These are phyloP conservation scores for Aspergillus hortae DNA, from an alignment of 2,329 filamentous ascomycete genomes.

Conservation along the genomic window DNA sequence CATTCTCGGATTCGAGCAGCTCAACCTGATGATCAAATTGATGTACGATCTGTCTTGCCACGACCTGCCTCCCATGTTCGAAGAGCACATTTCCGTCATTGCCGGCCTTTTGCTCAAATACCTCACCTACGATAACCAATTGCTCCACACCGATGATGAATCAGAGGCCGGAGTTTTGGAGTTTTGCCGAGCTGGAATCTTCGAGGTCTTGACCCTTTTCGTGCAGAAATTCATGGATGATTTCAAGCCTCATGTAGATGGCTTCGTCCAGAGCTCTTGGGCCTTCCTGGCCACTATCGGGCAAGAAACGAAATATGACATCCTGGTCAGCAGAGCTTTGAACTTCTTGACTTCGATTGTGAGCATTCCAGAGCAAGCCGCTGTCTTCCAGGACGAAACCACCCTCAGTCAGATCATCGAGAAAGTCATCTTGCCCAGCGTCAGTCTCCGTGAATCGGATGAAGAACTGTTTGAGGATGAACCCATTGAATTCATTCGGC, in stretches of 20 bases:
- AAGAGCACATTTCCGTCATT: slow-evolving; percentile 77
- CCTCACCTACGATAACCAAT: slow-evolving; percentile 79
- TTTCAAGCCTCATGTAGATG: slow-evolving; percentile 73
- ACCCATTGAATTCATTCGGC: slow-evolving; percentile 94
- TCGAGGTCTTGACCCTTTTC: slow-evolving; percentile 84
- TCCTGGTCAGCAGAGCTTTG: slow-evolving; percentile 87
- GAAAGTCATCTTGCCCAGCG: slow-evolving; percentile 91
- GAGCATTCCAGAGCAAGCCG: slow-evolving; percentile 70
- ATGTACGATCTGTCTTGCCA: slow-evolving; percentile 97
- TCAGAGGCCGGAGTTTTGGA: slow-evolving; percentile 80
- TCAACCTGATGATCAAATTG: slow-evolving; percentile 86
- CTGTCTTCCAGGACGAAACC: slow-evolving; percentile 77
- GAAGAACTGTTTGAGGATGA: slow-evolving; percentile 97
- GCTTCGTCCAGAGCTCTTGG: slow-evolving; percentile 90
- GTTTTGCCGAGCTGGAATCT: slow-evolving; percentile 87
- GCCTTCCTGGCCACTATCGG: slow-evolving; percentile 82
- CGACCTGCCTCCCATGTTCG: slow-evolving; percentile 90
- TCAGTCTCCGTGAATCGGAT: slow-evolving; percentile 87
- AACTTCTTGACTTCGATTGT: slow-evolving; percentile 92
- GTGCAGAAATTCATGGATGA: slow-evolving; percentile 95
- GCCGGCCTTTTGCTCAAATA: slow-evolving; percentile 86
- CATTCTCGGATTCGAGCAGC: slow-evolving; percentile 73
- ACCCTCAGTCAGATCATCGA: slow-evolving; percentile 85
- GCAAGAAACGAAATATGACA: slow-evolving; percentile 86
- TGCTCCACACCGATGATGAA: slow-evolving; percentile 84